A percentile compares a stretch with the other conserved stretches of the same genome.
phyloP scores from a whole-genome alignment of 2,329 filamentous ascomycete genomes.

The Phialophora macrospora region DNA sequence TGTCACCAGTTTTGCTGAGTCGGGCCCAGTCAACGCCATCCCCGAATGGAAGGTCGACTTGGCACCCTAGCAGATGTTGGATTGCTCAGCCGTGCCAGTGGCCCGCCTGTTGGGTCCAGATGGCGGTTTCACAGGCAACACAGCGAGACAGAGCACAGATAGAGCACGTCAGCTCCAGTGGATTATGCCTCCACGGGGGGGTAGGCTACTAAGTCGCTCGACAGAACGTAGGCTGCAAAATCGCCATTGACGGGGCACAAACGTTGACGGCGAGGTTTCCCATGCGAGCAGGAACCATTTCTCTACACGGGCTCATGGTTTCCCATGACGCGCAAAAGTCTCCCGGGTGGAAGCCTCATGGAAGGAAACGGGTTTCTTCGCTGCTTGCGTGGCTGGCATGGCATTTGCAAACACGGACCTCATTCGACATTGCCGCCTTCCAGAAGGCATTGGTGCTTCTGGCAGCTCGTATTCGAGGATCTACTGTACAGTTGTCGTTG shows the following conservation, averaged over 20 bases:
- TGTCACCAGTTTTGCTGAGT: neutral
- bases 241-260: neutral
- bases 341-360: neutral
- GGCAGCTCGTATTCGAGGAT: slow-evolving; percentile 5
- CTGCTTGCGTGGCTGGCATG: neutral
- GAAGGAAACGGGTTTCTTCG: neutral
- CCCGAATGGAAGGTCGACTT: neutral
- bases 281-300: neutral
- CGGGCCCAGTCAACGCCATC: neutral
- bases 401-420: neutral
- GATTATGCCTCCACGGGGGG: neutral
- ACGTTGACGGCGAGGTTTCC: neutral
- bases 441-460: slow-evolving; percentile 5
- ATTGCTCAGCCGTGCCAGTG: neutral
- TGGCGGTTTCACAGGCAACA: neutral
- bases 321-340: slow-evolving; percentile 1
- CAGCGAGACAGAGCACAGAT: neutral
- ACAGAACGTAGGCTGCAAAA: neutral
- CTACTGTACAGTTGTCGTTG: neutral
- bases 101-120: neutral
- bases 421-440: neutral
- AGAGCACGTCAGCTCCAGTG: neutral
- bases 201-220: neutral
- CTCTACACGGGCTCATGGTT: neutral
- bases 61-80: neutral